phyloP scores from a whole-genome alignment of 2,329 filamentous ascomycete genomes.

The Sclerotinia nivalis region DNA sequence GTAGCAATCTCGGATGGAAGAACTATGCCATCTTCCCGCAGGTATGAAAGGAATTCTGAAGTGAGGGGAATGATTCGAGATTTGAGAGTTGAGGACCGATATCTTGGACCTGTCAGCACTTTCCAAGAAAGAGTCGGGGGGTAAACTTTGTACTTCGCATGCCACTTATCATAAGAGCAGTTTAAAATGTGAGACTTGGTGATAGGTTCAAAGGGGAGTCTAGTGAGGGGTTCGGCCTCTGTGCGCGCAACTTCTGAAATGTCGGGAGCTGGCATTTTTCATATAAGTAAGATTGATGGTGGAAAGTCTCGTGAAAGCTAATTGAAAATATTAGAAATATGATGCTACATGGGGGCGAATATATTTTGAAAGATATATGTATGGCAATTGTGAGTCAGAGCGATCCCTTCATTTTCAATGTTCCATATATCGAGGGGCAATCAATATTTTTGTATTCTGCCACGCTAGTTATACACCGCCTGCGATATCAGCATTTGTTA shows the following conservation, averaged over 20 bases:
- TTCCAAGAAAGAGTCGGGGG: not conserved
- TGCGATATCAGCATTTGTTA: conserved; percentile 6
- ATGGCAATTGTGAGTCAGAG: not conserved
- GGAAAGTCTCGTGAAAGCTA: not conserved
- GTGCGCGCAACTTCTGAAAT: conserved; percentile 20
- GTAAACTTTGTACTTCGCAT: conserved; percentile 60
- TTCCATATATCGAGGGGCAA: conserved; percentile 23
- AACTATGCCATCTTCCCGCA: conserved; percentile 89
- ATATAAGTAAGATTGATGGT: not conserved
- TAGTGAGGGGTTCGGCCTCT: conserved; percentile 36
- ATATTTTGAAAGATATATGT: not conserved
- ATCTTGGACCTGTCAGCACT: conserved; percentile 50
- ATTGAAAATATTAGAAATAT: no score
- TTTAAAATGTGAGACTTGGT: conserved; percentile 86
- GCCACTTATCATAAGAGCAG: conserved; percentile 93
- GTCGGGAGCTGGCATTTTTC: conserved; percentile 37
- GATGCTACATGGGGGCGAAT: not conserved
- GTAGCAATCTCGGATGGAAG: conserved; percentile 63
- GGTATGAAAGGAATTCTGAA: conserved; percentile 75
- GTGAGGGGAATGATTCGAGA: conserved; percentile 80
- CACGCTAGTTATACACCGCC: conserved; percentile 30
- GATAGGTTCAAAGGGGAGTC: conserved; percentile 76
- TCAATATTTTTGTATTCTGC: conserved; percentile 24
- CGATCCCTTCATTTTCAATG: not conserved
- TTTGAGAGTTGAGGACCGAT: conserved; percentile 78